Evolutionary conservation across 345 rosid species (phyloP).

Genomic region (Rhodamnia argentea): DNA sequence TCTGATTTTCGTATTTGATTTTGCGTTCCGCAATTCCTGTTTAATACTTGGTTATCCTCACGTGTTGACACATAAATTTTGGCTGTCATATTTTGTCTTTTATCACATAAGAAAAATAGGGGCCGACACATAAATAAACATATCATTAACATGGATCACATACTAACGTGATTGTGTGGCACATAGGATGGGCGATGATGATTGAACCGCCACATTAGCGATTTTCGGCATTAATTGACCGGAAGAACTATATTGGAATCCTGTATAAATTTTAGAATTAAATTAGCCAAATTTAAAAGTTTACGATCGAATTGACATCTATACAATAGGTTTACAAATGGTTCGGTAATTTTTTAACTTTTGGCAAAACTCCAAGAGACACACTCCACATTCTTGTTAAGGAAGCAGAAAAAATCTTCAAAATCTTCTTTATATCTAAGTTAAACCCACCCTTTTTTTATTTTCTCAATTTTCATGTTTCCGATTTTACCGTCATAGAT

Average conservation of each 20-base stretch:
- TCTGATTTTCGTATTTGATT: background rate
- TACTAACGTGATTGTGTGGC: background rate
- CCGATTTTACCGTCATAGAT: background rate
- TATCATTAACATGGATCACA: background rate
- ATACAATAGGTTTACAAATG: background rate
- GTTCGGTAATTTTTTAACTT: background rate
- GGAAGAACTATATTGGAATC: background rate
- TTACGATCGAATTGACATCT: background rate
- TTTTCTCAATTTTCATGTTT: background rate
- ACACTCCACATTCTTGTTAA: background rate
- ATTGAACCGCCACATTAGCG: accelerated
- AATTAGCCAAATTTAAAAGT: background rate
- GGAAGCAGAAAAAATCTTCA: background rate
- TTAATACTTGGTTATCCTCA: background rate
- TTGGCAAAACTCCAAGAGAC: background rate
- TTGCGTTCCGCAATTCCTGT: background rate
- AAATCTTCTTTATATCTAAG: background rate
- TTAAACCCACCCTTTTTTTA: background rate
- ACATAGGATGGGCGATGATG: accelerated
- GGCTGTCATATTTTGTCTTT: background rate
- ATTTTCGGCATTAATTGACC: background rate
- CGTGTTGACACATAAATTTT: background rate
- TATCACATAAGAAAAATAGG: background rate
- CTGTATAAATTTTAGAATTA: background rate
- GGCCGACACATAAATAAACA: too few relatives aligned